Percentiles rank a stretch among this genome's conserved stretches.
These are phyloP conservation scores for Saprolegnia diclina DNA, from an alignment of 352 stramenopile genomes.

Conservation along the genomic window DNA sequence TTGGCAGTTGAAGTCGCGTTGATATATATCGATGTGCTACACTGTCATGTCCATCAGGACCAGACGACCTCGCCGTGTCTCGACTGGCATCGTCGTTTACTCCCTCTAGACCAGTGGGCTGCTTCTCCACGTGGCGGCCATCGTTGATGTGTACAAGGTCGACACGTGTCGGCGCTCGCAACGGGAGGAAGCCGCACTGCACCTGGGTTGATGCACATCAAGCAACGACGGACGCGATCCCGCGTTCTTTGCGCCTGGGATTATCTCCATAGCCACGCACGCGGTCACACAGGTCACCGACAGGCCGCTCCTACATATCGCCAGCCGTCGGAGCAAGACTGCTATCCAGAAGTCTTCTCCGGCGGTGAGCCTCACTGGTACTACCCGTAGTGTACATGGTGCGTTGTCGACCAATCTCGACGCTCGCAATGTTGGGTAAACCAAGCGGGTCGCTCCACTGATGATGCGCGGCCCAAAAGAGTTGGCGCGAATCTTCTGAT, in stretches of 20 bases:
- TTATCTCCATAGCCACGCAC: no score
- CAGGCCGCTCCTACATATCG: neutral
- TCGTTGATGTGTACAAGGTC: no score
- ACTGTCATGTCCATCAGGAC: neutral
- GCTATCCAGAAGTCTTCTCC: no score
- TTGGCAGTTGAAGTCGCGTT: neutral
- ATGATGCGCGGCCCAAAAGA: neutral
- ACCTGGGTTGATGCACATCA: neutral
- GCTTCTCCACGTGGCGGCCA: no score
- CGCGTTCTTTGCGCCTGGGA: neutral
- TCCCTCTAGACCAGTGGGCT: no score
- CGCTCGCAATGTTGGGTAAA: neutral
- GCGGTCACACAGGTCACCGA: neutral
- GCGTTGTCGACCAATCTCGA: neutral
- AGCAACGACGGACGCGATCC: conserved; percentile 5
- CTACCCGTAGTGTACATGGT: no score
- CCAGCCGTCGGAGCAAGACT: neutral
- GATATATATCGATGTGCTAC: neutral
- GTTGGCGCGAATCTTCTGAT: conserved; percentile 6
- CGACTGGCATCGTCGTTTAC: no score
- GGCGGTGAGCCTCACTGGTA: no score
- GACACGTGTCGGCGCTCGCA: neutral
- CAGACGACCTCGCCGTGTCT: no score
- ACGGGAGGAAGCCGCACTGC: neutral
- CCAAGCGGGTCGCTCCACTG: neutral